phyloP scores from a whole-genome alignment of 768 basidiomycete species.

The Flagelloscypha sp. region DNA sequence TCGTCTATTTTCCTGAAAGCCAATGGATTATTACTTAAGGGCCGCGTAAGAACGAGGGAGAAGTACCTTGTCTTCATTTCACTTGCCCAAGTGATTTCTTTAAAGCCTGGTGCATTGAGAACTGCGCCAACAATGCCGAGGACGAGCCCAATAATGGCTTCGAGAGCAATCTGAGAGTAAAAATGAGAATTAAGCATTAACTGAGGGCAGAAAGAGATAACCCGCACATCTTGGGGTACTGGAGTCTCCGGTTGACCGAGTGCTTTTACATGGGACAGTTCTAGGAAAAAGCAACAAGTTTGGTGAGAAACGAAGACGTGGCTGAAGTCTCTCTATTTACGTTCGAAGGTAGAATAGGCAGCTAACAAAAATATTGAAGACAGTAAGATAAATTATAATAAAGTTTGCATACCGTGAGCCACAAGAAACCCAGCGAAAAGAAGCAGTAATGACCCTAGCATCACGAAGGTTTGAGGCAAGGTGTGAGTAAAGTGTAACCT shows the following conservation, averaged over 20 bases:
- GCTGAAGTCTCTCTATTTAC: slow-evolving; percentile 29
- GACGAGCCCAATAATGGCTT: slow-evolving; percentile 56
- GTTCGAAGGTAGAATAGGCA: slow-evolving; percentile 75
- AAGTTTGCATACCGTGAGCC: too few species aligned
- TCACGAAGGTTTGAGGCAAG: too few species aligned
- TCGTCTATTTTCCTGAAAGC: slow-evolving; percentile 59
- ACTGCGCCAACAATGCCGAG: slow-evolving; percentile 67
- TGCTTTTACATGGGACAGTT: slow-evolving; percentile 70
- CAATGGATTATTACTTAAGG: slow-evolving; percentile 3
- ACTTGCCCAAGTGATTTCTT: slow-evolving; percentile 82
- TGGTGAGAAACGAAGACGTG: slow-evolving; percentile 2
- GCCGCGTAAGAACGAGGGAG: slow-evolving; percentile 1
- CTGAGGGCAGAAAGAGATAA: background rate
- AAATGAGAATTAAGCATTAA: slow-evolving; percentile 1
- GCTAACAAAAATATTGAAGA: slow-evolving; percentile 33
- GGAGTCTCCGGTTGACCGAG: slow-evolving; percentile 61
- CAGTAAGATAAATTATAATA: slow-evolving; percentile 36
- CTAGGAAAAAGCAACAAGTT: slow-evolving; percentile 26
- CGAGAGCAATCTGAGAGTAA: slow-evolving; percentile 49
- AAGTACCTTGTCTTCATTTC: slow-evolving; percentile 79
- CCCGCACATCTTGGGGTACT: slow-evolving; percentile 54
- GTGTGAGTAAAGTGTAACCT: too few species aligned
- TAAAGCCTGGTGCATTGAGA: slow-evolving; percentile 57
- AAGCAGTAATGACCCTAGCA: too few species aligned
- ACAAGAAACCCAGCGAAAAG: too few species aligned